Conservation (phyloP, 257 asterid genomes). For the Solanum verrucosum region DNA sequence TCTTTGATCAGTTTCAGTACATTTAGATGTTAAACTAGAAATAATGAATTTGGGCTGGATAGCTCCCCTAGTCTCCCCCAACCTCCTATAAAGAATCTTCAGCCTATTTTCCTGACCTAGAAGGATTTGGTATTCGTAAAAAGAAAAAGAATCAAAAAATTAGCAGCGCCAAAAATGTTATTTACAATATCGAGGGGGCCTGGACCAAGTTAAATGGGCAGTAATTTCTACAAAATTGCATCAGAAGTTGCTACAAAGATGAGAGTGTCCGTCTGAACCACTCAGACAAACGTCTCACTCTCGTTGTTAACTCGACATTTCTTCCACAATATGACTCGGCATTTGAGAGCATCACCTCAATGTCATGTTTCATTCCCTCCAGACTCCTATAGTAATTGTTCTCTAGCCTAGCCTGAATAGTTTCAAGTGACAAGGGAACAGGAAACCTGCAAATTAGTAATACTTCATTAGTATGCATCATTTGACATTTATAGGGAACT, state of each 20-base stretch:
- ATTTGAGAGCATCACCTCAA: slow-evolving; percentile 62
- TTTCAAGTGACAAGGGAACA: slow-evolving; percentile 73
- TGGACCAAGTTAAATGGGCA: neutral
- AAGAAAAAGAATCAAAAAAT: neutral
- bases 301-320: slow-evolving; percentile 40
- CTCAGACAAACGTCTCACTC: slow-evolving; percentile 54
- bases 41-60: neutral
- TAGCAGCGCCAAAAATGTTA: neutral
- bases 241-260: slow-evolving; percentile 29
- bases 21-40: neutral
- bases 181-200: neutral
- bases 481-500: neutral
- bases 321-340: slow-evolving; percentile 53
- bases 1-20: neutral
- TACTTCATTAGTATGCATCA: neutral
- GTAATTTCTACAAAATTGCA: slow-evolving; percentile 60
- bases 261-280: slow-evolving; percentile 55
- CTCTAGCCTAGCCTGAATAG: slow-evolving; percentile 60
- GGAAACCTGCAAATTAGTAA: slow-evolving; percentile 57
- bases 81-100: neutral
- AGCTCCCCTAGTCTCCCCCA: neutral
- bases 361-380: slow-evolving; percentile 75
- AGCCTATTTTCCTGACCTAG: neutral
- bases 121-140: neutral
- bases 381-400: slow-evolving; percentile 79